Evolutionary conservation across 495 filamentous ascomycete genomes (phyloP).

Genomic region (Lophiotrema nucula): DNA sequence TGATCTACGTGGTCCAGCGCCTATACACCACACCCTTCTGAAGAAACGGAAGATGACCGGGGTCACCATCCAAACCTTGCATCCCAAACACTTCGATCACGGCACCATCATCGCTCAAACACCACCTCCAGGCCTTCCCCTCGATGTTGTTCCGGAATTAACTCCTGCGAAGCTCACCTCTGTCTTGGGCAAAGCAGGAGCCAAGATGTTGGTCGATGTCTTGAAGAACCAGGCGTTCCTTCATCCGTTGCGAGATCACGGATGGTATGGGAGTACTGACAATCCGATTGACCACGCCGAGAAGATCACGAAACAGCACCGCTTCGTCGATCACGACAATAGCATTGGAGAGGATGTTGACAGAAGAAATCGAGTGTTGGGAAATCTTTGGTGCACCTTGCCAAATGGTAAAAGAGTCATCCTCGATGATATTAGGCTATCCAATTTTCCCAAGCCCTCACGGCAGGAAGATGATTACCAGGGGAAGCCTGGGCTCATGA

Average conservation of each 20-base stretch:
- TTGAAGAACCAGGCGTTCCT: slow-evolving; percentile 59
- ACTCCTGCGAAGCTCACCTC: slow-evolving; percentile 41
- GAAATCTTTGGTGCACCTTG: slow-evolving; percentile 49
- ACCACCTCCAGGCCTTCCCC: slow-evolving; percentile 45
- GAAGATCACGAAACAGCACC: slow-evolving; percentile 21
- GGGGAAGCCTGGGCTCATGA: not conserved
- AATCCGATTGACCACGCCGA: slow-evolving; percentile 16
- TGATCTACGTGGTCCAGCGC: slow-evolving; percentile 64
- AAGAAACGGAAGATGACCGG: slow-evolving; percentile 57
- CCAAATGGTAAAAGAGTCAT: slow-evolving; percentile 10
- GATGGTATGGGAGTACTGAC: slow-evolving; percentile 17
- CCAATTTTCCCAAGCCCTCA: not conserved
- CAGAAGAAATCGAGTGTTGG: slow-evolving; percentile 52
- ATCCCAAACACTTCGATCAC: slow-evolving; percentile 70
- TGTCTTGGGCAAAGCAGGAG: slow-evolving; percentile 44
- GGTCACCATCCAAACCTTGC: slow-evolving; percentile 80
- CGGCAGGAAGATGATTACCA: not conserved
- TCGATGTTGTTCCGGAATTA: slow-evolving; percentile 47
- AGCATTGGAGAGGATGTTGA: slow-evolving; percentile 52
- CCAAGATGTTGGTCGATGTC: slow-evolving; percentile 35
- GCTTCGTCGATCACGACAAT: slow-evolving; percentile 52
- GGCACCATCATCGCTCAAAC: slow-evolving; percentile 73
- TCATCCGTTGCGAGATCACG: slow-evolving; percentile 33
- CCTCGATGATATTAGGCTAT: not conserved
- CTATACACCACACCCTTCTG: slow-evolving; percentile 77